phyloP scores from a whole-genome alignment of 768 basidiomycete species.

The Termitomyces sp. region DNA sequence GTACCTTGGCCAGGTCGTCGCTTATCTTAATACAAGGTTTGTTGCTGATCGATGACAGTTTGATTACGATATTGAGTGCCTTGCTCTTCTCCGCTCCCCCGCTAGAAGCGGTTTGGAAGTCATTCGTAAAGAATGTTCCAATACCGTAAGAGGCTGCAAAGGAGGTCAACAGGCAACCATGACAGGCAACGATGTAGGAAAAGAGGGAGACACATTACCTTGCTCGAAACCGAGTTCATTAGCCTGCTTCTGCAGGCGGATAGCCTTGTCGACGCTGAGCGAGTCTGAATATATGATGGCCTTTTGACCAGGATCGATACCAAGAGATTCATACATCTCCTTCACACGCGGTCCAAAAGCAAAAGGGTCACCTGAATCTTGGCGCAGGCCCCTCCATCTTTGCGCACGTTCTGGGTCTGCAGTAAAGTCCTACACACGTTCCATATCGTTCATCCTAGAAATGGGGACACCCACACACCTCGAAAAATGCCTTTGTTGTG shows the following conservation, averaged over 20 bases:
- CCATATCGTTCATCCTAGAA: neutral
- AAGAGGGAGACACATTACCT: slow-evolving; percentile 31
- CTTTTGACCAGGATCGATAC: slow-evolving; percentile 62
- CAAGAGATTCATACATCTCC: slow-evolving; percentile 63
- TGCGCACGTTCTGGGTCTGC: slow-evolving; percentile 25
- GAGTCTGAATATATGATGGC: slow-evolving; percentile 82
- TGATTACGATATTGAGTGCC: slow-evolving; percentile 93
- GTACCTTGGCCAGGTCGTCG: slow-evolving; percentile 80
- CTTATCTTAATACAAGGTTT: slow-evolving; percentile 88
- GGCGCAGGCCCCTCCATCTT: slow-evolving; percentile 22
- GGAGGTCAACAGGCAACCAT: neutral
- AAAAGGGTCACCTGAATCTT: slow-evolving; percentile 92
- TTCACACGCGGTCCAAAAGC: slow-evolving; percentile 73
- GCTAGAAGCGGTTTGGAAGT: slow-evolving; percentile 53
- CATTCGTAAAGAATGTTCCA: slow-evolving; percentile 90
- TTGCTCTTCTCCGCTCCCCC: slow-evolving; percentile 56
- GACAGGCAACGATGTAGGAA: neutral
- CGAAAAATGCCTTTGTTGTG: slow-evolving; percentile 81
- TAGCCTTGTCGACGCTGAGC: slow-evolving; percentile 63
- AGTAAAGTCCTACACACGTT: slow-evolving; percentile 45
- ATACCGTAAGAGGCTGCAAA: slow-evolving; percentile 84
- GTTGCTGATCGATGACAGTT: slow-evolving; percentile 70
- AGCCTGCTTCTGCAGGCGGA: slow-evolving; percentile 66
- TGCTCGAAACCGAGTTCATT: slow-evolving; percentile 64
- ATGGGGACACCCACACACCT: slow-evolving; percentile 32